Conservation (phyloP, 768 basidiomycete genomes). For the Lyophyllum semitale region DNA sequence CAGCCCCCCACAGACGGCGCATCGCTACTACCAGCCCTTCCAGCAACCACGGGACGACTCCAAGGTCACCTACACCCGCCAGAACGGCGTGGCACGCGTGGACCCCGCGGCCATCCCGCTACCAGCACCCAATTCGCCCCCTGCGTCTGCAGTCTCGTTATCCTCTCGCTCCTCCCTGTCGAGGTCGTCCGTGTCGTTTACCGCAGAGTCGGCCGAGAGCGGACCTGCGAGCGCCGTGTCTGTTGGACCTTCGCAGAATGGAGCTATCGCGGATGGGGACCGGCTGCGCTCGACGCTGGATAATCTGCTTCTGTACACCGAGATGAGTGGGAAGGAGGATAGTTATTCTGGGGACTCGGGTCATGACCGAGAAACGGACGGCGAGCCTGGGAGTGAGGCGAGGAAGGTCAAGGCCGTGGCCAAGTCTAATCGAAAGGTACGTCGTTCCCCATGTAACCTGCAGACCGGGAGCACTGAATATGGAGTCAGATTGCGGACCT, state of each 20-base stretch:
- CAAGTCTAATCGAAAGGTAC: slow-evolving; percentile 86
- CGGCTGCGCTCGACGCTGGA: slow-evolving; percentile 39
- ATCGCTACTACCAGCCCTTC: slow-evolving; percentile 36
- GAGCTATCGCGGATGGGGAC: slow-evolving; percentile 19
- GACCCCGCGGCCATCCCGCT: slow-evolving; percentile 62
- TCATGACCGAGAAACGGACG: slow-evolving; percentile 32
- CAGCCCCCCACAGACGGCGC: slow-evolving; percentile 28
- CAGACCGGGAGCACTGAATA: neutral
- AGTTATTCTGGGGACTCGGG: slow-evolving; percentile 30
- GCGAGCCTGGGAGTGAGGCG: slow-evolving; percentile 37
- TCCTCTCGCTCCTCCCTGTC: slow-evolving; percentile 79
- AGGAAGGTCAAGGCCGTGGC: slow-evolving; percentile 68
- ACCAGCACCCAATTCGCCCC: slow-evolving; percentile 63
- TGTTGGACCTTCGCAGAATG: slow-evolving; percentile 3
- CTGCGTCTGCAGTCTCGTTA: slow-evolving; percentile 68
- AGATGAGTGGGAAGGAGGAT: slow-evolving; percentile 28
- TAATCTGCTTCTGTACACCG: slow-evolving; percentile 41
- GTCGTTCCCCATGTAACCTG: slow-evolving; percentile 11
- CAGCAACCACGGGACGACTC: neutral
- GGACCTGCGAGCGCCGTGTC: slow-evolving; percentile 24
- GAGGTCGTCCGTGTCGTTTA: slow-evolving; percentile 46
- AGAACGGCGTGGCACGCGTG: slow-evolving; percentile 24
- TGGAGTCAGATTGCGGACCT: slow-evolving; percentile 79
- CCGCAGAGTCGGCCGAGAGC: slow-evolving; percentile 38
- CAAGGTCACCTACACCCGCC: neutral